A percentile compares a stretch with the other conserved stretches of the same genome.
Evolutionary conservation across 768 basidiomycete genomes (phyloP).

Genomic region (Fomitopsis serialis): DNA sequence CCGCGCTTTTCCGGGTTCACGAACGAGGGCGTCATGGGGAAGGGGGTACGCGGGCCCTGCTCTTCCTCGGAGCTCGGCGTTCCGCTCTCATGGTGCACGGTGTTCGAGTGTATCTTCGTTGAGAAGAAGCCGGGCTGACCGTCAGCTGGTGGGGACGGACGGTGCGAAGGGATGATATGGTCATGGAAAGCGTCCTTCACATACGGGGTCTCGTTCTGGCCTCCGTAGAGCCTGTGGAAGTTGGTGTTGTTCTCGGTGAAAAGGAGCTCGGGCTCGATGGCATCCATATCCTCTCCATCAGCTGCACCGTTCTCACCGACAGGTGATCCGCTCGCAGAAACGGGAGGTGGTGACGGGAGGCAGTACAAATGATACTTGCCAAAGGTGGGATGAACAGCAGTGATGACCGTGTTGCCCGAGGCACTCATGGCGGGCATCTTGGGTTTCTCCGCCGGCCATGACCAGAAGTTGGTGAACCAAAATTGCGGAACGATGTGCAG

Average conservation of each 20-base stretch:
- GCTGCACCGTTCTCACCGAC: slow-evolving; percentile 42
- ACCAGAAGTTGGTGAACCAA: slow-evolving; percentile 99
- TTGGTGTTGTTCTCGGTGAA: slow-evolving; percentile 99
- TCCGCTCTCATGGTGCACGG: slow-evolving; percentile 20
- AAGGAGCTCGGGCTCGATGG: slow-evolving; percentile 76
- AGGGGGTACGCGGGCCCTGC: slow-evolving; percentile 52
- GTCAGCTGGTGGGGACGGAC: slow-evolving; percentile 48
- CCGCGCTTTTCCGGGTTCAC: slow-evolving; percentile 85
- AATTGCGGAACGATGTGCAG: slow-evolving; percentile 93
- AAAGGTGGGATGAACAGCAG: slow-evolving; percentile 67
- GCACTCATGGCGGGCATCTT: slow-evolving; percentile 57
- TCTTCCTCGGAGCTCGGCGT: slow-evolving; percentile 29
- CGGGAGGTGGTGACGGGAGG: slow-evolving; percentile 88
- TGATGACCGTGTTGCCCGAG: slow-evolving; percentile 55
- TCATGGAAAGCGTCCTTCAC: slow-evolving; percentile 99
- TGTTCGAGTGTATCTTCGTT: slow-evolving; percentile 36
- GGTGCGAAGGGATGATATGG: slow-evolving; percentile 86
- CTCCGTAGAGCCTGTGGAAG: slow-evolving; percentile 85
- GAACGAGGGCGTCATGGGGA: slow-evolving; percentile 49
- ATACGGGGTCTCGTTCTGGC: slow-evolving; percentile 73
- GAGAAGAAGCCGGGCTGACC: slow-evolving; percentile 33
- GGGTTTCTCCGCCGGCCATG: slow-evolving; percentile 75
- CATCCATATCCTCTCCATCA: slow-evolving; percentile 47
- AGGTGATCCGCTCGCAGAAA: slow-evolving; percentile 57
- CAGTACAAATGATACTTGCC: slow-evolving; percentile 83